A percentile compares a stretch with the other conserved stretches of the same genome.
These are phyloP conservation scores for Yamadazyma kitorensis DNA, from an alignment of 805 yeast genomes.

Conservation along the genomic window DNA sequence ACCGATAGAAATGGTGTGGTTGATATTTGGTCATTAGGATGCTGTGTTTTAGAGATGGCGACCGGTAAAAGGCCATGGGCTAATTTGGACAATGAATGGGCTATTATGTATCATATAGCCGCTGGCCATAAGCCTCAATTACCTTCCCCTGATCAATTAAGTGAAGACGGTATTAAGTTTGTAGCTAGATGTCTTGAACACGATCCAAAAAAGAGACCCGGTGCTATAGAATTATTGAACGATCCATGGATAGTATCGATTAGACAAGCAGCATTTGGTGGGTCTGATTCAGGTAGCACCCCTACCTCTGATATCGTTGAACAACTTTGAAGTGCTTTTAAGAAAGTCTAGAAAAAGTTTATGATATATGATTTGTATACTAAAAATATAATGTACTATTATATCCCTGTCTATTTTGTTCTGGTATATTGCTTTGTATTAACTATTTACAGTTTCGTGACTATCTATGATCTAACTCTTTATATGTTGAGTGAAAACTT, in stretches of 20 bases:
- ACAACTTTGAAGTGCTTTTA: too few species aligned
- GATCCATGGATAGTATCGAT: constrained; percentile 89
- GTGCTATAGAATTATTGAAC: constrained; percentile 78
- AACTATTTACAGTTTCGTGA: constrained; percentile 12
- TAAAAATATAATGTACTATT: too few species aligned
- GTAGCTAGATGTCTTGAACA: constrained; percentile 74
- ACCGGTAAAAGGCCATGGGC: constrained; percentile 98
- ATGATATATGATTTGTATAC: too few species aligned
- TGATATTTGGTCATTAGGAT: constrained; percentile 97
- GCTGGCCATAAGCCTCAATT: constrained; percentile 89
- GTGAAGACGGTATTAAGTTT: constrained; percentile 69
- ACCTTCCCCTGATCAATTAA: constrained; percentile 75
- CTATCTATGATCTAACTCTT: neutral
- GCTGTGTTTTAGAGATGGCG: constrained; percentile 94
- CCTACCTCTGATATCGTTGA: constrained; percentile 35
- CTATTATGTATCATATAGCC: constrained; percentile 97
- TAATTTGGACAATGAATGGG: constrained; percentile 94
- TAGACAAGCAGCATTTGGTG: constrained; percentile 63
- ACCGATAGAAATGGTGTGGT: constrained; percentile 60
- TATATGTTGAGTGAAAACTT: constrained; percentile 21
- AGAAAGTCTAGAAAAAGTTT: too few species aligned
- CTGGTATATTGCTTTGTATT: too few species aligned
- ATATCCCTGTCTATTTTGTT: too few species aligned
- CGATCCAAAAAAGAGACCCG: constrained; percentile 75
- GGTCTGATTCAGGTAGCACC: constrained; percentile 30